phyloP scores from a whole-genome alignment of 1,139 yeast species.

The Yamadazyma epiphylla region DNA sequence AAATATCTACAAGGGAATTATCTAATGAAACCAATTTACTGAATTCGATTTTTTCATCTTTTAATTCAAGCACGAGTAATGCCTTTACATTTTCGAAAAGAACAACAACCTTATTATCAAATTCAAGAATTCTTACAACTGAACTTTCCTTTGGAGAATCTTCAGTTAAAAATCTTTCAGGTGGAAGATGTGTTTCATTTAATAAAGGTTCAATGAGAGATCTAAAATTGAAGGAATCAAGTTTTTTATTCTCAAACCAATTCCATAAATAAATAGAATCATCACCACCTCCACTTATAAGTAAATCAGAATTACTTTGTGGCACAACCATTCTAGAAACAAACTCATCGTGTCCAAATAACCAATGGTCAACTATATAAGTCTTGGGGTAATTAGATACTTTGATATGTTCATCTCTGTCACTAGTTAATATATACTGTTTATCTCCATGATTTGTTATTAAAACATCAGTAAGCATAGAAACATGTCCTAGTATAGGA shows the following conservation, averaged over 20 bases:
- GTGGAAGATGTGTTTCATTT: slow-evolving; percentile 59
- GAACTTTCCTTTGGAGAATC: slow-evolving; percentile 50
- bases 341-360: slow-evolving; percentile 85
- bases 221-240: slow-evolving; percentile 49
- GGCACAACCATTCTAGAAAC: slow-evolving; percentile 62
- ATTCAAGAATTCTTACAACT: slow-evolving; percentile 44
- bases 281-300: slow-evolving; percentile 92
- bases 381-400: slow-evolving; percentile 81
- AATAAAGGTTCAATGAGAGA: slow-evolving; percentile 47
- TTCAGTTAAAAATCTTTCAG: slow-evolving; percentile 61
- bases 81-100: slow-evolving; percentile 57
- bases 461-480: slow-evolving; percentile 79
- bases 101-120: slow-evolving; percentile 35
- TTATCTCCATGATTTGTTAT: slow-evolving; percentile 43
- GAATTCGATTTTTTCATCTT: slow-evolving; percentile 17
- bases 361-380: slow-evolving; percentile 72
- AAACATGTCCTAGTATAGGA: slow-evolving; percentile 92
- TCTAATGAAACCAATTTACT: slow-evolving; percentile 24
- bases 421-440: slow-evolving; percentile 71
- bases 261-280: slow-evolving; percentile 73
- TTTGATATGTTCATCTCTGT: slow-evolving; percentile 94
- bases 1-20: slow-evolving; percentile 24
- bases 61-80: slow-evolving; percentile 39
- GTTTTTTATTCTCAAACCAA: slow-evolving; percentile 52
- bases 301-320: slow-evolving; percentile 36